A percentile compares a stretch with the other conserved stretches of the same genome.
Conservation (phyloP, 1,284 basidiomycete species). For the Sanghuangporus baumii region DNA sequence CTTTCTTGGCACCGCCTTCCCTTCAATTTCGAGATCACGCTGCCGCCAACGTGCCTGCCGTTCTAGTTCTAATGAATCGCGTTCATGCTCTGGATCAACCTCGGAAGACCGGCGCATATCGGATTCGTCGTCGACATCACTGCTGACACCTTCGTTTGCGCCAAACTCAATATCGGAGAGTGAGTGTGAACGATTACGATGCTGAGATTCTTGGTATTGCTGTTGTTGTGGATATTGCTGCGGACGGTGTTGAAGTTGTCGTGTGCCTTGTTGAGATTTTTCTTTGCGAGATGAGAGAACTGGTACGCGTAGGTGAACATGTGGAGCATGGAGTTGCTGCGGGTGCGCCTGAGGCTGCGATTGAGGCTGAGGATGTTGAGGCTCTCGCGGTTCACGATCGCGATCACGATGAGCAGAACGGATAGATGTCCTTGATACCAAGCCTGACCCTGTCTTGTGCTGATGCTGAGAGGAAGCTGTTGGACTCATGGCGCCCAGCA, state of each 20-base stretch:
- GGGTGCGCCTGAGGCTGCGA: not conserved
- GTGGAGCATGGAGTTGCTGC: not conserved
- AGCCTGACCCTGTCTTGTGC: not conserved
- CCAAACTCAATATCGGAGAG: constrained; percentile 7
- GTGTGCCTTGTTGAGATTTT: not conserved
- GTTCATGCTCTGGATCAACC: not conserved
- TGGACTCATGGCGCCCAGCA: not conserved
- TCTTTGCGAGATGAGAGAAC: not conserved
- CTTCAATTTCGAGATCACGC: constrained; percentile 9
- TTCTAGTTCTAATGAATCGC: constrained; percentile 6
- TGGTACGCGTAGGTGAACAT: not conserved
- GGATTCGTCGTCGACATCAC: not conserved
- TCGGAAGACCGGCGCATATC: not conserved
- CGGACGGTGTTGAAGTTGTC: not conserved
- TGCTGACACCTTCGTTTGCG: not conserved
- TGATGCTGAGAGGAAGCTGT: not conserved
- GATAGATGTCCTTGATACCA: not conserved
- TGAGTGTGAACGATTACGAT: not conserved
- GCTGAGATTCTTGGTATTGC: not conserved
- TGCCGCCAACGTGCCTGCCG: constrained; percentile 8
- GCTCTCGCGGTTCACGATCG: not conserved
- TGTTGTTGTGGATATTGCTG: not conserved
- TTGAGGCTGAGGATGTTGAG: not conserved
- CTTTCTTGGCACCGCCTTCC: not conserved
- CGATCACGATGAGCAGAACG: not conserved